Percentiles rank a stretch among this genome's conserved stretches.
Conservation (phyloP, 2,329 filamentous ascomycete genomes). For the Colletotrichum neosansevieriae region DNA sequence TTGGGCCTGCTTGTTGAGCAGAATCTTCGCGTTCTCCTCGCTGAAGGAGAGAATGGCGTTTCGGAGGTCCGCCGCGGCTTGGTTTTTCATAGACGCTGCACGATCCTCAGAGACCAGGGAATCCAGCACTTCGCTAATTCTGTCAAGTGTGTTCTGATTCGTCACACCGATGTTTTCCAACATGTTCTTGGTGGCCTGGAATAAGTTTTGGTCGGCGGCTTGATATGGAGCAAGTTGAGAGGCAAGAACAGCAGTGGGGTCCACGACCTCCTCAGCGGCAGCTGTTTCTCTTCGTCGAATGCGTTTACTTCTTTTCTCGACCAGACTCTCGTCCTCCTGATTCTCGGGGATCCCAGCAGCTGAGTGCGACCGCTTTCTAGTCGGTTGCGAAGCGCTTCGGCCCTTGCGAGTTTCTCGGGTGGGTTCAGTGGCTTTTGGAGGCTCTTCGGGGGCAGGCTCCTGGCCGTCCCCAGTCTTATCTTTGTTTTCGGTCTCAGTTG, state of each 20-base stretch:
- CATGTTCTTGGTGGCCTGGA: conserved; percentile 66
- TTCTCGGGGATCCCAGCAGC: conserved; percentile 68
- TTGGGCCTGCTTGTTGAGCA: conserved; percentile 66
- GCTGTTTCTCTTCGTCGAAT: conserved; percentile 71
- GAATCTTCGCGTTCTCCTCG: conserved; percentile 64
- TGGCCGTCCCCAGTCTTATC: conserved; percentile 25
- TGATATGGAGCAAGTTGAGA: conserved; percentile 69
- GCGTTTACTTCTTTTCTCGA: conserved; percentile 74
- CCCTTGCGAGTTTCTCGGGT: conserved; percentile 51
- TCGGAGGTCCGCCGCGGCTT: conserved; percentile 63
- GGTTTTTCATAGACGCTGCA: conserved; percentile 59
- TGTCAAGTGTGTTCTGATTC: conserved; percentile 59
- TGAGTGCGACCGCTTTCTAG: conserved; percentile 73
- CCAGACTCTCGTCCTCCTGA: conserved; percentile 67
- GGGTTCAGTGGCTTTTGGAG: conserved; percentile 46
- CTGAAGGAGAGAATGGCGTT: conserved; percentile 62
- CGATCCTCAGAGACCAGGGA: conserved; percentile 65
- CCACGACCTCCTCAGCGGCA: conserved; percentile 62
- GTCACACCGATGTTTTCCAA: conserved; percentile 67
- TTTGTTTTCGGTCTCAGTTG: background rate
- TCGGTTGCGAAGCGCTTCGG: conserved; percentile 55
- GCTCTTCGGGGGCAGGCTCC: conserved; percentile 14
- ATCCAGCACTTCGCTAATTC: conserved; percentile 64
- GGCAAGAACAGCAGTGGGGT: conserved; percentile 64
- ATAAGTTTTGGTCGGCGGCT: conserved; percentile 67